Conservation (phyloP, 176 grass and related monocot species). For the Musa acuminata region DNA sequence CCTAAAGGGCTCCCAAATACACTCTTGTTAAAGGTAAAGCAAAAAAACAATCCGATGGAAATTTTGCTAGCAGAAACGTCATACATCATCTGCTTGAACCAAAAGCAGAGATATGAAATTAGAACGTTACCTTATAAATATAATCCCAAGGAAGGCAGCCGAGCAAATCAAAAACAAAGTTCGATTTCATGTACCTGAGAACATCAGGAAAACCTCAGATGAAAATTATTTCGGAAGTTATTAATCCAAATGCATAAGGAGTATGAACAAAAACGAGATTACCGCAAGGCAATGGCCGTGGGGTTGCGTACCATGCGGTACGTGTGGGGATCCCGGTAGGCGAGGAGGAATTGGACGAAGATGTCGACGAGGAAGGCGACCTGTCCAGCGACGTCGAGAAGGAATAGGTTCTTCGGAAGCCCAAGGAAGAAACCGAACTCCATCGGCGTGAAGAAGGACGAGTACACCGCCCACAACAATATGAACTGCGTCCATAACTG, state of each 20-base stretch:
- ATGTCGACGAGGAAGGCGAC: constrained; percentile 71
- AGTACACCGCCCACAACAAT: constrained; percentile 75
- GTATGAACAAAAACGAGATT: background rate
- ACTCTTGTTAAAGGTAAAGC: too few species aligned
- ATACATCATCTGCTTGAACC: background rate
- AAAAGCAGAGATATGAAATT: background rate
- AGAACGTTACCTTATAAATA: constrained; percentile 67
- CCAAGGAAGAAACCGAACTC: constrained; percentile 95
- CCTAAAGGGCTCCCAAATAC: too few species aligned
- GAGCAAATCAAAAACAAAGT: constrained; percentile 66
- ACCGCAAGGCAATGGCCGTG: constrained; percentile 55
- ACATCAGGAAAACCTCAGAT: background rate
- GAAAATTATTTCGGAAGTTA: background rate
- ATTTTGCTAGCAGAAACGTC: too few species aligned
- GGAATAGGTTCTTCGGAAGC: constrained; percentile 60
- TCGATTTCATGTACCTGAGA: constrained; percentile 65
- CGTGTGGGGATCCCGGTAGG: constrained; percentile 69
- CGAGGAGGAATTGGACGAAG: constrained; percentile 53
- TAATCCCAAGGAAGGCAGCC: constrained; percentile 85
- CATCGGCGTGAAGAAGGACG: constrained; percentile 88
- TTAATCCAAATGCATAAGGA: background rate
- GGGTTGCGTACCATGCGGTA: constrained; percentile 52
- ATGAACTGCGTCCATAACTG: constrained; percentile 72
- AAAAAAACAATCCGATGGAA: too few species aligned
- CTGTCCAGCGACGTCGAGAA: constrained; percentile 80